phyloP scores from a whole-genome alignment of 225 moss, liverwort and hornwort species.

The Asterella californica region DNA sequence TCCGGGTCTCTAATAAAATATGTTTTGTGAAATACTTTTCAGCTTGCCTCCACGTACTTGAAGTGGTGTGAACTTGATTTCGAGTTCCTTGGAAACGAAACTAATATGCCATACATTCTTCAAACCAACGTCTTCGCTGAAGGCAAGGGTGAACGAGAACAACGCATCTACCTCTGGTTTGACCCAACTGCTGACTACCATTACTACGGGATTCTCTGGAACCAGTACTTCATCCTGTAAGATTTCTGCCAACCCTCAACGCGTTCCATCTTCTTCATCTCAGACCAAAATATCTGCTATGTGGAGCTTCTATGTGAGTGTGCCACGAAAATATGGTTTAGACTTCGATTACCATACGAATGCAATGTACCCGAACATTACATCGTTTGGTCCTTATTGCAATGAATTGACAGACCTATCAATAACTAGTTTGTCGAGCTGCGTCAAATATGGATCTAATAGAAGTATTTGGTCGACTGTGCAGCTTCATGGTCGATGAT shows the following conservation, averaged over 20 bases:
- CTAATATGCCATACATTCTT: slow-evolving; percentile 10
- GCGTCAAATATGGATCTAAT: not conserved
- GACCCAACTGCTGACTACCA: slow-evolving; percentile 51
- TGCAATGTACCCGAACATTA: too few species aligned
- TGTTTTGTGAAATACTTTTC: not conserved
- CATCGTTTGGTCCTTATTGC: not conserved
- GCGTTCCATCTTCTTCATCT: not conserved
- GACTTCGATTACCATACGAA: too few species aligned
- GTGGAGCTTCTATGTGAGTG: not conserved
- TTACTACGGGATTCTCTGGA: slow-evolving; percentile 59
- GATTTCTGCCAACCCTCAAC: not conserved
- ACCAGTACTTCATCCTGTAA: slow-evolving; percentile 50
- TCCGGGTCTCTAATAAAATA: too few species aligned
- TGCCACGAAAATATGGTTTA: too few species aligned
- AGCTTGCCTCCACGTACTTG: slow-evolving; percentile 1
- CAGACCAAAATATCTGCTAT: not conserved
- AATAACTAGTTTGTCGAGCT: not conserved
- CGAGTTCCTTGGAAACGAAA: slow-evolving; percentile 17
- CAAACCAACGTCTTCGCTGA: slow-evolving; percentile 23
- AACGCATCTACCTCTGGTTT: slow-evolving; percentile 51
- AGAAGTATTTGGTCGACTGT: not conserved
- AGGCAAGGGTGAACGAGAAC: slow-evolving; percentile 32
- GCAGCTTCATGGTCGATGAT: slow-evolving; percentile 73
- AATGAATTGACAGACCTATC: not conserved
- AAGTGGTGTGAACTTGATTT: slow-evolving; percentile 19